Evolutionary conservation across 2,329 filamentous ascomycete genomes (phyloP), one percentile per base, ranked within the genome.

Genomic region (Gremmenia infestans): DNA sequence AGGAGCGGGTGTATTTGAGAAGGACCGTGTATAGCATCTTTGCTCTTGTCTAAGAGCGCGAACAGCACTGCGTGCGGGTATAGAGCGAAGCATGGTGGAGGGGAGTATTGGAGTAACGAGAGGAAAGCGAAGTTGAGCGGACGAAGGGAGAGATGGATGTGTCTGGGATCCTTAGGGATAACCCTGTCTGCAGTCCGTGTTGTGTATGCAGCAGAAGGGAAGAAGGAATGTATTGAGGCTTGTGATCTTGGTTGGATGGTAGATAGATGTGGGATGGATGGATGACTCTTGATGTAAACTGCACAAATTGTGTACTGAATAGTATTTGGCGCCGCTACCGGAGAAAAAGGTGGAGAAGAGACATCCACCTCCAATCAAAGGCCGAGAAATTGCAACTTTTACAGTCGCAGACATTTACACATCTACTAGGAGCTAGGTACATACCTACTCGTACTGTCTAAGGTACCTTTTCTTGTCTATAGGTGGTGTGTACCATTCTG

Each of bases 11-110:
- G 77, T 73, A 40, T 73, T 72, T 39, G 77, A 75, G 64, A 79
- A 77, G 40, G 68, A 64, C 59, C 73, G 71, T 57, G 61, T 54
- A 42, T 46, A 56, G 35, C 61, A 66, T 64, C 51, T 64, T 32
- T 64, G 57, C 12, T 55, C 60, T 53, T 61, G 60, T 23, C 53
- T 73, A 52, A 79, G 66, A 49, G 76, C 72, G 67, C 77, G 74
- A 67, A 77, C 66, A 55, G 76, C 75, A 63, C 70, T 72, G 66
- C 74, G 75, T 57, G 77, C 76, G 60, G 76, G 73, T 70, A 74
- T 72, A 67, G 77, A 64, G 70, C 77, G 72, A 72, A 79, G 74
- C 77, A 80, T 79, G 65, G 36, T 56, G 54, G 49, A 25, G 42
- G 51, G 45, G 22, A 6, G 15, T 36, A n/a, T 35, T 15, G 9